Evolutionary conservation across 2,329 filamentous ascomycete genomes (phyloP).

Genomic region (Fusarium musae): DNA sequence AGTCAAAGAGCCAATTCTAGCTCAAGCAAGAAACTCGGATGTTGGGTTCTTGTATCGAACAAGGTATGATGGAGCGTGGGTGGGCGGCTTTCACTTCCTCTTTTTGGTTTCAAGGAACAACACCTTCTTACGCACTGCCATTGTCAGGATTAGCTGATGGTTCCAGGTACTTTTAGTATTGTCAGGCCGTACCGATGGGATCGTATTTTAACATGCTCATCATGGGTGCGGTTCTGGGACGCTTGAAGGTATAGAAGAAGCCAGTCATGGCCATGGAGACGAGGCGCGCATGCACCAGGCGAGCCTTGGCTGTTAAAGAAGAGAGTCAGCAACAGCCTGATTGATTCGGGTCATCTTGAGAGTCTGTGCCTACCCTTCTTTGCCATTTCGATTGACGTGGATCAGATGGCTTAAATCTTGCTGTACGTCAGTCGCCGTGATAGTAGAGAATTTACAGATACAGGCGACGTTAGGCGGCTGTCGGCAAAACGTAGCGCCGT

Average conservation of each 20-base stretch:
- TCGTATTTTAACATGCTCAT: slow-evolving; percentile 99
- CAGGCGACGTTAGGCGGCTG: slow-evolving; percentile 10
- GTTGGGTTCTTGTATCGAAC: slow-evolving; percentile 8
- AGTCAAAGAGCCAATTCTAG: slow-evolving; percentile 4
- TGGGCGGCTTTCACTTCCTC: slow-evolving; percentile 62
- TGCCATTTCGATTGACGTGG: slow-evolving; percentile 39
- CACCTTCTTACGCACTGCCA: slow-evolving; percentile 88
- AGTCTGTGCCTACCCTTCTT: slow-evolving; percentile 40
- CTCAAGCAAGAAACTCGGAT: slow-evolving; percentile 15
- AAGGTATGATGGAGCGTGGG: slow-evolving; percentile 24
- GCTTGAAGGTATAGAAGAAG: slow-evolving; percentile 91
- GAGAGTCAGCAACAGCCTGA: slow-evolving; percentile 15
- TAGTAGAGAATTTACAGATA: slow-evolving; percentile 42
- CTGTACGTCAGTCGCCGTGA: slow-evolving; percentile 17
- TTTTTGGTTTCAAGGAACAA: slow-evolving; percentile 95
- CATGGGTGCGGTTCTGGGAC: slow-evolving; percentile 82
- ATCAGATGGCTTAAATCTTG: slow-evolving; percentile 28
- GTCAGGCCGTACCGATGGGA: slow-evolving; percentile 76
- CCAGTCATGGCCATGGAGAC: slow-evolving; percentile 99
- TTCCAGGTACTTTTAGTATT: not conserved
- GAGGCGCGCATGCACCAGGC: slow-evolving; percentile 91
- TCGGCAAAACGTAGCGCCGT: slow-evolving; percentile 40
- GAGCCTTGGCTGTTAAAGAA: slow-evolving; percentile 77
- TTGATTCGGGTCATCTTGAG: not conserved
- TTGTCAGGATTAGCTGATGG: slow-evolving; percentile 6